Percentiles rank a stretch among this genome's conserved stretches.
phyloP scores from a whole-genome alignment of 23 red algal genomes.

The Gracilaria caudata region DNA sequence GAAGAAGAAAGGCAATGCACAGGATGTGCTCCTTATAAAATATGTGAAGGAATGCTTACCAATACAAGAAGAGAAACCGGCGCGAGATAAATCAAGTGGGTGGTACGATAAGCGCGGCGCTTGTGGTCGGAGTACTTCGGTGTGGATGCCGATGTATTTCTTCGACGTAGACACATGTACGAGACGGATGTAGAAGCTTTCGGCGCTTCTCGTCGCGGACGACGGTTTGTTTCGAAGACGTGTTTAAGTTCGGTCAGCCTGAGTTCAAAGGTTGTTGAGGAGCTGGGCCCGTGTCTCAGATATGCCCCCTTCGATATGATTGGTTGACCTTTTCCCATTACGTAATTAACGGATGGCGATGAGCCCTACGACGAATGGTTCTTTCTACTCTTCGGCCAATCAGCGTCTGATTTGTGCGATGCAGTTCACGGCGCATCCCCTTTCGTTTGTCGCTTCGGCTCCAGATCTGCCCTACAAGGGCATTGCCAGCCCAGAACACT shows the following conservation, averaged over 20 bases:
- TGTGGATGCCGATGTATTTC: not conserved
- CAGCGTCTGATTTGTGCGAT: not conserved
- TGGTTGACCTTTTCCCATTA: not conserved
- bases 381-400: slow-evolving; percentile 21
- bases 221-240: not conserved
- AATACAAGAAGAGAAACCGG: slow-evolving; percentile 14
- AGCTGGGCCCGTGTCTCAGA: not conserved
- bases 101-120: not conserved
- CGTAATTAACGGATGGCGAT: slow-evolving; percentile 1
- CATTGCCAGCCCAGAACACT: no score
- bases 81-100: not conserved
- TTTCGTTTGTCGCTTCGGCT: no score
- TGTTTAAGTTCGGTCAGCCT: not conserved
- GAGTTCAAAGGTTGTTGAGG: not conserved
- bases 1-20: not conserved
- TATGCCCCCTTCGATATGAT: not conserved
- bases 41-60: slow-evolving; percentile 12
- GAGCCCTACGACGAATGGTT: not conserved
- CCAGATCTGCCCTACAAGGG: no score
- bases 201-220: not conserved
- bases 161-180: slow-evolving; percentile 15
- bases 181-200: not conserved
- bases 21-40: not conserved
- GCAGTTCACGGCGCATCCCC: not conserved
- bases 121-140: not conserved